Evolutionary conservation across 805 yeast species (phyloP), one percentile per base, ranked within the genome.

Genomic region (Yarrowia sp.): DNA sequence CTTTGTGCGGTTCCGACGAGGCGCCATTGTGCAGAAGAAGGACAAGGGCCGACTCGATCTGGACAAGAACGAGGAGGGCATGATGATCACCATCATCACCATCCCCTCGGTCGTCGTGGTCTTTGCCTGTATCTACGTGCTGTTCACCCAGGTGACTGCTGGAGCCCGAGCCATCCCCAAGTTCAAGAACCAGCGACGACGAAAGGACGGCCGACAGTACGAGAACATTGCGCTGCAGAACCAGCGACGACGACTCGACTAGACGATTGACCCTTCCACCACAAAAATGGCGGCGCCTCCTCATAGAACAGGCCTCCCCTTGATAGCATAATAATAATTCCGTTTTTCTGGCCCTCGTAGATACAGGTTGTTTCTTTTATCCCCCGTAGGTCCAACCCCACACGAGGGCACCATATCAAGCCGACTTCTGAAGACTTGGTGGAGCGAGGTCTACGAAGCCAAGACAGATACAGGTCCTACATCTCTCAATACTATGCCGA

Each of bases 61-160:
- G 22, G 84, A 82, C 64, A 74, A 81, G 13, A 72, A 70, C 44
- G 80, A 77, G 60, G 77, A 75, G 61, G 73, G 75, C 29, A 74
- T 64, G 36, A 46, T 63, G 36, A 63, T 63, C 47, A 66, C 67
- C 13, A 35, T 64, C 22, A 56, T 66, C 25, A 39, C 65, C 12
- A 55, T 65, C 19, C 68, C 68, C 6, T 61, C 68, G 12, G 53
- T 64, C n/a, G 31, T 66, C 22, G 42, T 66, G 18, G 38, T 64
- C n/a, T 58, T 65, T 24, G 42, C 47, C 16, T 63, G 63, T 49
- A 62, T 49, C 32, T 66, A 66, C 21, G 24, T 63, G n/a, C 29
- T 66, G 3, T 61, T 66, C 47, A 32, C 39, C 22, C 62, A 33
- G 31, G 18, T 41, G 13, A 58, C 53, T 27, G 39, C 62, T 8